Evolutionary conservation across 148 eudicot species (phyloP).

Genomic region (Chenopodium quinoa): DNA sequence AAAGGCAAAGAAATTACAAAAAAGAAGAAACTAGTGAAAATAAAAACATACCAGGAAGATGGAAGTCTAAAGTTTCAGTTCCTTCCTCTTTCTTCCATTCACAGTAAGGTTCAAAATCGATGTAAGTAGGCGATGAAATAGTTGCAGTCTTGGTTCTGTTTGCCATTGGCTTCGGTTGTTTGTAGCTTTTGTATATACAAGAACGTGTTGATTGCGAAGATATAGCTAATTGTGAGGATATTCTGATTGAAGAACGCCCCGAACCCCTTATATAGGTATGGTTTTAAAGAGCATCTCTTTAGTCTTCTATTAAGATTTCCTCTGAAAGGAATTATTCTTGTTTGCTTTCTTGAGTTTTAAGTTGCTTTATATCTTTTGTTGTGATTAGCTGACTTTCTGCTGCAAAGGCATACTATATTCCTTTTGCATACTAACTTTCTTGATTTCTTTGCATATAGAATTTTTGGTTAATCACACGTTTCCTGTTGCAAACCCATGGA

Average conservation of each 20-base stretch:
- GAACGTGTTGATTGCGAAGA: background rate
- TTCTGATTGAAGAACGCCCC: background rate
- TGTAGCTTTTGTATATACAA: background rate
- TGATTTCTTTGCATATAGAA: background rate
- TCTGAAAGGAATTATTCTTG: slow-evolving; percentile 18
- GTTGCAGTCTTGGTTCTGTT: slow-evolving; percentile 19
- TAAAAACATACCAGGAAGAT: slow-evolving; percentile 33
- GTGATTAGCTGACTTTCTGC: slow-evolving; percentile 3
- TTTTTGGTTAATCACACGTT: background rate
- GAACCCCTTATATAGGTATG: slow-evolving; percentile 19
- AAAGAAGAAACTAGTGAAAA: background rate
- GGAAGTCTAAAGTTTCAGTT: slow-evolving; percentile 25
- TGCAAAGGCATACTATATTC: slow-evolving; percentile 1
- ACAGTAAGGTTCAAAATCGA: slow-evolving; percentile 38
- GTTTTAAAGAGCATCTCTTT: slow-evolving; percentile 7
- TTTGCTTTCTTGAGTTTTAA: slow-evolving; percentile 31
- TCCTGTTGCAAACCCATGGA: background rate
- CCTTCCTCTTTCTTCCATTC: slow-evolving; percentile 29
- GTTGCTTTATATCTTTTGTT: slow-evolving; percentile 24
- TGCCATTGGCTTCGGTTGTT: slow-evolving; percentile 15
- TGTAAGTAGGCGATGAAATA: slow-evolving; percentile 13
- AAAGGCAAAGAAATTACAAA: background rate
- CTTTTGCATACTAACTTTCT: background rate
- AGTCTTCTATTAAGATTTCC: slow-evolving; percentile 17
- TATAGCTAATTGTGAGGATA: slow-evolving; percentile 3